These are phyloP conservation scores for Diutina mesorugosa DNA, from an alignment of 1,139 yeast genomes.

Conservation along the genomic window DNA sequence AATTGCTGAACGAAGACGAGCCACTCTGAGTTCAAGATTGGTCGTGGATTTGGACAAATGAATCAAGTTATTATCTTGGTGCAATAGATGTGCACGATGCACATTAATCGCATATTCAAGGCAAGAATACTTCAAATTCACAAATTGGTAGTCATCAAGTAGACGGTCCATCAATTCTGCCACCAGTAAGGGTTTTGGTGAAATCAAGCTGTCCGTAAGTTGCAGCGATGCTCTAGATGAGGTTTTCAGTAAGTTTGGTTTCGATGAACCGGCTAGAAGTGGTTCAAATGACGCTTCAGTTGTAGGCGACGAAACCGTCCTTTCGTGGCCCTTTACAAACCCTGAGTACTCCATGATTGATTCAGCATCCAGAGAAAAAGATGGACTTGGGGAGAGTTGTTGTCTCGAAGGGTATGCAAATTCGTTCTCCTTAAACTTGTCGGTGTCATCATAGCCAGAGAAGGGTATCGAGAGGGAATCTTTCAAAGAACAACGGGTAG, in stretches of 20 bases:
- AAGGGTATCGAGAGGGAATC: not conserved
- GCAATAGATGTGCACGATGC: not conserved
- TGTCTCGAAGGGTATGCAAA: not conserved
- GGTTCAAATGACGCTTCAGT: not conserved
- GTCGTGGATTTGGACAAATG: not conserved
- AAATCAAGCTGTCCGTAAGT: not conserved
- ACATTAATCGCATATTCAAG: not conserved
- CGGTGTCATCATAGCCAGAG: not conserved
- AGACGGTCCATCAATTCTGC: not conserved
- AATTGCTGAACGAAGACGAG: not conserved
- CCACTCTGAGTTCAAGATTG: not conserved
- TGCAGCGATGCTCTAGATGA: not conserved
- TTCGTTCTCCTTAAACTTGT: not conserved
- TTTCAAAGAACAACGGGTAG: not conserved
- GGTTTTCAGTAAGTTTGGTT: not conserved
- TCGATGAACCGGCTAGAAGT: not conserved
- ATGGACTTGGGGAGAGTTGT: not conserved
- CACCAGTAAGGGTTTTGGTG: not conserved
- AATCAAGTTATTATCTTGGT: not conserved
- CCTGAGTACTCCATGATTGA: not conserved
- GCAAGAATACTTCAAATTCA: not conserved
- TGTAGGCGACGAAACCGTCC: not conserved
- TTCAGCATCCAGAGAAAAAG: not conserved
- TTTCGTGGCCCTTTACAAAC: not conserved
- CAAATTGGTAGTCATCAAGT: not conserved